A percentile compares a stretch with the other conserved stretches of the same genome.
Evolutionary conservation across 805 yeast genomes (phyloP).

Genomic region (Kluyveromyces aestuarii): DNA sequence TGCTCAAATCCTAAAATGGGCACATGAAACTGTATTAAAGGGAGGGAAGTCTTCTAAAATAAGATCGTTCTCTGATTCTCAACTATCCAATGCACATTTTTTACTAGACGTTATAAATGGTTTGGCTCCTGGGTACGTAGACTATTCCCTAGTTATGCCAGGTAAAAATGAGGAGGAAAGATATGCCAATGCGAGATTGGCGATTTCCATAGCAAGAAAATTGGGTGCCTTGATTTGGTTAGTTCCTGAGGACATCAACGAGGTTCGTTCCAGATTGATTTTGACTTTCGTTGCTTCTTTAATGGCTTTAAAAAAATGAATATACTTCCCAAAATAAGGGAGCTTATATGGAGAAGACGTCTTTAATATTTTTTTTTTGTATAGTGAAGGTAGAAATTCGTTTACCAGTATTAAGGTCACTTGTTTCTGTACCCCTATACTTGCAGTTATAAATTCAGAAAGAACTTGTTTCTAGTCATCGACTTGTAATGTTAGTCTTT

Average conservation of each 20-base stretch:
- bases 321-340: background rate
- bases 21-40: slow-evolving; percentile 71
- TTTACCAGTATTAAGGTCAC: too few relatives aligned
- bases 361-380: background rate
- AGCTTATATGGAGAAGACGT: background rate
- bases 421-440: too few relatives aligned
- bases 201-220: slow-evolving; percentile 96
- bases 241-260: slow-evolving; percentile 99
- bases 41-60: slow-evolving; percentile 71
- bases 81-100: slow-evolving; percentile 70
- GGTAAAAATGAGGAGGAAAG: slow-evolving; percentile 77
- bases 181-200: slow-evolving; percentile 91
- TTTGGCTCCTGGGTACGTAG: slow-evolving; percentile 94
- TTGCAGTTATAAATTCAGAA: too few relatives aligned
- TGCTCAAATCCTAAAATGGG: slow-evolving; percentile 87
- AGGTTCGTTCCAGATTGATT: slow-evolving; percentile 88
- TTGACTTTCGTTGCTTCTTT: slow-evolving; percentile 92
- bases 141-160: slow-evolving; percentile 79
- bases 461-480: too few relatives aligned
- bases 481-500: too few relatives aligned
- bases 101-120: slow-evolving; percentile 87
- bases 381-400: too few relatives aligned
- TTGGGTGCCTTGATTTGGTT: slow-evolving; percentile 96
- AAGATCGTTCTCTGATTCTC: slow-evolving; percentile 79
- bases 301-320: slow-evolving; percentile 53